Conservation (phyloP, 768 basidiomycete species). For the Porphyrellus cyaneotinctus region DNA sequence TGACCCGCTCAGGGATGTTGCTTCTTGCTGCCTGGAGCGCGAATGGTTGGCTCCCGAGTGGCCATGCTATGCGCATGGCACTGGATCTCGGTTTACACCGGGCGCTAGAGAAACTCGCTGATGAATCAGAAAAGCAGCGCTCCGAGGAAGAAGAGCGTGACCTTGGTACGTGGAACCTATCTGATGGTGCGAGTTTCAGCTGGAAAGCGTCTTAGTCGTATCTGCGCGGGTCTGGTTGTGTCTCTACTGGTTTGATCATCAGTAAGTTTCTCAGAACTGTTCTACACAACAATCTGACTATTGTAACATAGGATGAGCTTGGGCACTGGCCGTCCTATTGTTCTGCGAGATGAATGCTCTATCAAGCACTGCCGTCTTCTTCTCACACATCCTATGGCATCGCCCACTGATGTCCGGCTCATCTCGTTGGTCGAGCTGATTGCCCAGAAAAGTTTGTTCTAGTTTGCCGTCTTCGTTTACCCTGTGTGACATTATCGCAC, state of each 20-base stretch:
- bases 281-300: constrained; percentile 8
- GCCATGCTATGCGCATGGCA: constrained; percentile 96
- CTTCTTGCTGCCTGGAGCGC: constrained; percentile 91
- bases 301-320: constrained; percentile 67
- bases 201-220: constrained; percentile 52
- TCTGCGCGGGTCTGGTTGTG: constrained; percentile 94
- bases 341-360: constrained; percentile 84
- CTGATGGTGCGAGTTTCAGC: neutral
- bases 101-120: constrained; percentile 86
- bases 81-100: constrained; percentile 90
- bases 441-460: constrained; percentile 75
- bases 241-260: constrained; percentile 95
- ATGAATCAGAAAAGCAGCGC: constrained; percentile 58
- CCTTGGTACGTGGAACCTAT: constrained; percentile 49
- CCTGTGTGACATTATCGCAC: constrained; percentile 5
- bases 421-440: constrained; percentile 88
- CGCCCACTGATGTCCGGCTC: constrained; percentile 85
- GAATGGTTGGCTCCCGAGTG: constrained; percentile 92
- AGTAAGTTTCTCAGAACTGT: constrained; percentile 47
- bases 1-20: constrained; percentile 64
- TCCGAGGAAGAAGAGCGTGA: constrained; percentile 84
- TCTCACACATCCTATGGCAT: constrained; percentile 80
- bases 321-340: constrained; percentile 86
- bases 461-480: neutral
- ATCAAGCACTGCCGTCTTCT: constrained; percentile 81